Conservation (phyloP, 2,329 filamentous ascomycete species). For the Monosporascus sp. region DNA sequence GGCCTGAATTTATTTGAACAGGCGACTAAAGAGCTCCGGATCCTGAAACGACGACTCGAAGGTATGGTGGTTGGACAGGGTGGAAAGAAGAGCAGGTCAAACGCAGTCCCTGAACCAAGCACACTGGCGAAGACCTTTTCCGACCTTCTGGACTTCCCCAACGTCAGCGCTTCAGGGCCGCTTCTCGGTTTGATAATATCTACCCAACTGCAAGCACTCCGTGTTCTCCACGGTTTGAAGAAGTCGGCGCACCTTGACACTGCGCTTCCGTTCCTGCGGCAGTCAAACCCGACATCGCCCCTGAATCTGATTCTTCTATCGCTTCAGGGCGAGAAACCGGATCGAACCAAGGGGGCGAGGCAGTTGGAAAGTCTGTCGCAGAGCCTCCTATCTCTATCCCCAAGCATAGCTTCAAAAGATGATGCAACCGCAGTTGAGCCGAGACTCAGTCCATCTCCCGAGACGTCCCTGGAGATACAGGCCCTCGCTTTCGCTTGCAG, state of each 20-base stretch:
- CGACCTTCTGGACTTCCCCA: constrained; percentile 59
- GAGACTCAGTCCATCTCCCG: constrained; percentile 51
- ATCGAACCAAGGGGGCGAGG: constrained; percentile 53
- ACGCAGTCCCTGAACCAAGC: constrained; percentile 24
- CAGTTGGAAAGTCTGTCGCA: constrained; percentile 65
- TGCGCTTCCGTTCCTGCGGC: constrained; percentile 49
- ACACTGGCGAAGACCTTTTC: constrained; percentile 43
- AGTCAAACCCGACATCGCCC: constrained; percentile 51
- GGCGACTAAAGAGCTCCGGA: constrained; percentile 62
- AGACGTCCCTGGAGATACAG: constrained; percentile 58
- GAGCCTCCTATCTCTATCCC: constrained; percentile 59
- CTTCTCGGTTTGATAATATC: constrained; percentile 53
- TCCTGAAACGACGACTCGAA: constrained; percentile 61
- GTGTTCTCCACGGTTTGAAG: constrained; percentile 55
- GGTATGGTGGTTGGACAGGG: constrained; percentile 18
- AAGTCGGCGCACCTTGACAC: constrained; percentile 56
- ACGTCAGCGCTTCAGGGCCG: constrained; percentile 33
- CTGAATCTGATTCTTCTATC: constrained; percentile 49
- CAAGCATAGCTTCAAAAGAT: constrained; percentile 59
- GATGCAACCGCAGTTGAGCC: constrained; percentile 52
- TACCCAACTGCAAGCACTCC: constrained; percentile 60
- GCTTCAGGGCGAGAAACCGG: constrained; percentile 36
- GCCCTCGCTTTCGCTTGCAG: constrained; percentile 56
- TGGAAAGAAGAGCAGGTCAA: constrained; percentile 27
- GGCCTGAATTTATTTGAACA: constrained; percentile 60